A percentile compares a stretch with the other conserved stretches of the same genome.
Conservation (phyloP, 2,329 filamentous ascomycete species). For the Botrytis sinoallii region DNA sequence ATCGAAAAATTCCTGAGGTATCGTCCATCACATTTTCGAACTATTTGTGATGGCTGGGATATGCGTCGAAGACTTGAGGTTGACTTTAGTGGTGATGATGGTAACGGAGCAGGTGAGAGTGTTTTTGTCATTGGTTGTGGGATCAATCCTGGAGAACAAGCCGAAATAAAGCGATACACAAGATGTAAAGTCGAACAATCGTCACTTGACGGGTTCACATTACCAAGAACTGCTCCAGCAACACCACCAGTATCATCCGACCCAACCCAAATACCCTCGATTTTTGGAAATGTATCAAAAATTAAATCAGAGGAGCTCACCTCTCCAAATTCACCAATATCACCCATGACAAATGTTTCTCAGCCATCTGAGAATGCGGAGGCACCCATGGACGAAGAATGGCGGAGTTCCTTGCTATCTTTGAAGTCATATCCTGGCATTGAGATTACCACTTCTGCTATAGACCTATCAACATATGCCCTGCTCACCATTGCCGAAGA, state of each 20-base stretch:
- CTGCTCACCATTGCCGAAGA: conserved; percentile 74
- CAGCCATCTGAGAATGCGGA: conserved; percentile 23
- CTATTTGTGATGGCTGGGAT: conserved; percentile 81
- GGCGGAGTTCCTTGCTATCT: conserved; percentile 60
- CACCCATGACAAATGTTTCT: conserved; percentile 25
- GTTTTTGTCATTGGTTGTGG: conserved; percentile 74
- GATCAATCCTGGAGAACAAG: conserved; percentile 31
- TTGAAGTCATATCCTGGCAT: conserved; percentile 58
- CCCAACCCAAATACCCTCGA: conserved; percentile 32
- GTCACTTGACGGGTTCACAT: conserved; percentile 34
- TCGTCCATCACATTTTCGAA: conserved; percentile 74
- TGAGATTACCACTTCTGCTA: conserved; percentile 64
- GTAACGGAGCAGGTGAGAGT: conserved; percentile 70
- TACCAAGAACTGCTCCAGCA: conserved; percentile 35
- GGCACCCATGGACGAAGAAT: conserved; percentile 54
- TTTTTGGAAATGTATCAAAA: conserved; percentile 36
- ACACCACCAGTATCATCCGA: conserved; percentile 19
- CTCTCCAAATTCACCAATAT: conserved; percentile 32
- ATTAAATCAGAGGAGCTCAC: conserved; percentile 28
- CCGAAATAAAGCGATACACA: conserved; percentile 56
- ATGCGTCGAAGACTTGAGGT: conserved; percentile 84
- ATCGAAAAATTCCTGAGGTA: conserved; percentile 73
- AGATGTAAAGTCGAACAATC: conserved; percentile 44
- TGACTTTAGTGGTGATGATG: conserved; percentile 82
- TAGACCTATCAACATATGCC: conserved; percentile 75